A percentile compares a stretch with the other conserved stretches of the same genome.
Evolutionary conservation across 371 early-diverging fungal species (phyloP).

Genomic region (Syncephalis plumigaleata): DNA sequence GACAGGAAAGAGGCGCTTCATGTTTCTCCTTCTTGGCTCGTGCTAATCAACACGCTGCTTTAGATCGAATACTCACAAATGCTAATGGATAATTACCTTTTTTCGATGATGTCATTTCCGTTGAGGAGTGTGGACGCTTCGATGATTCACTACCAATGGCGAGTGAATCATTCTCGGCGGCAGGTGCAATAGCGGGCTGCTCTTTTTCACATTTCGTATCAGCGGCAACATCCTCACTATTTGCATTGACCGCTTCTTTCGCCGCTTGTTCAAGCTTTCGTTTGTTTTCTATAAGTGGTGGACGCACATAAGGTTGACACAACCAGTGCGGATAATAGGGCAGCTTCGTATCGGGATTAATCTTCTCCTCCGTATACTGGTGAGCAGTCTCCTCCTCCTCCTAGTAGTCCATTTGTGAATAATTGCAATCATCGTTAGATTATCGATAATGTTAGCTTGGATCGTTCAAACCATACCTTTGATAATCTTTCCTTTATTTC

Average conservation of each 20-base stretch:
- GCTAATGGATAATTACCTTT: too few relatives aligned
- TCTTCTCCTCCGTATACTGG: slow-evolving; percentile 13
- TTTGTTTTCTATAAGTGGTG: slow-evolving; percentile 9
- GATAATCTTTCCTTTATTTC: slow-evolving; percentile 40
- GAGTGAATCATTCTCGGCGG: neutral
- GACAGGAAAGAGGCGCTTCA: neutral
- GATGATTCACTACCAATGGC: neutral
- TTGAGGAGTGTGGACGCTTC: too few relatives aligned
- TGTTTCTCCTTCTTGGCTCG: too few relatives aligned
- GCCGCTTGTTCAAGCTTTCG: neutral
- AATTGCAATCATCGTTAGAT: neutral
- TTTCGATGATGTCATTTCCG: too few relatives aligned
- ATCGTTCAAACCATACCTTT: slow-evolving; percentile 13
- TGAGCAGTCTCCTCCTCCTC: slow-evolving; percentile 11
- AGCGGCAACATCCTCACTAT: neutral
- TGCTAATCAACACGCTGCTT: too few relatives aligned
- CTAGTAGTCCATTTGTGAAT: slow-evolving; percentile 5
- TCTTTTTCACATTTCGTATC: too few relatives aligned
- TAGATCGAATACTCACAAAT: too few relatives aligned
- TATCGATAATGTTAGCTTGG: neutral
- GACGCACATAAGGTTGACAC: slow-evolving; percentile 55
- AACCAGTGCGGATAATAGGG: slow-evolving; percentile 53
- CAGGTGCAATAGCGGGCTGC: neutral
- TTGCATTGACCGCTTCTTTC: neutral
- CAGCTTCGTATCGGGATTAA: slow-evolving; percentile 35